These are phyloP conservation scores for Breviolum minutum DNA, from an alignment of 73 alveolate genomes.

Conservation along the genomic window DNA sequence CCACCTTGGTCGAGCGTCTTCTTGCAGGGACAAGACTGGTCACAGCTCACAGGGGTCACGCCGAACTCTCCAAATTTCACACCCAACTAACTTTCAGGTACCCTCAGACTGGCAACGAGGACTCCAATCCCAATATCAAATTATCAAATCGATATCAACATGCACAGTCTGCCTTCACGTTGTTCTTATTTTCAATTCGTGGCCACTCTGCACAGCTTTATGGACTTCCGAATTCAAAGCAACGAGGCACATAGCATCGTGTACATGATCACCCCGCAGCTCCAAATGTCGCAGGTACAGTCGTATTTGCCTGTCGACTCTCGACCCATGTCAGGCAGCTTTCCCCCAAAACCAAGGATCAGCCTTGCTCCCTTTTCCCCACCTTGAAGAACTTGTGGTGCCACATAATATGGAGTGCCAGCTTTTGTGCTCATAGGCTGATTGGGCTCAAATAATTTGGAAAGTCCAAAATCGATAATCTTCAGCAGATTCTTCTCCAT, in stretches of 20 bases:
- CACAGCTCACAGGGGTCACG: no score
- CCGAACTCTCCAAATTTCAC: no score
- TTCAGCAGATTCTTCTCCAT: conserved; percentile 89
- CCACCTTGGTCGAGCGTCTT: conserved; percentile 96
- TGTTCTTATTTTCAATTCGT: no score
- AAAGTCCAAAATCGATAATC: conserved; percentile 84
- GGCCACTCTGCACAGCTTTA: neutral
- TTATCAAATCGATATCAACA: no score
- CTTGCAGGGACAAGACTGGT: no score
- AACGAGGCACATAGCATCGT: conserved; percentile 73
- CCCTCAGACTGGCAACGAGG: no score
- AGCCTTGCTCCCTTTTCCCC: neutral
- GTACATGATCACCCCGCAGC: conserved; percentile 97
- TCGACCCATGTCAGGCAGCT: neutral
- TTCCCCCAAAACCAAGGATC: neutral
- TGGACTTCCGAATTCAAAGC: neutral
- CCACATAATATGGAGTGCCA: conserved; percentile 96
- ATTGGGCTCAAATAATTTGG: conserved; percentile 56
- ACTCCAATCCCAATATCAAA: no score
- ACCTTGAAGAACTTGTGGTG: conserved; percentile 96
- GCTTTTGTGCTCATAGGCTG: conserved; percentile 83
- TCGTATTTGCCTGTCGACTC: conserved; percentile 96
- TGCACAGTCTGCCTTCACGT: no score
- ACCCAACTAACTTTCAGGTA: no score
- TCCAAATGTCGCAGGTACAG: conserved; percentile 97